Conservation (phyloP, 2,329 filamentous ascomycete species). For the Thelonectria rubi region DNA sequence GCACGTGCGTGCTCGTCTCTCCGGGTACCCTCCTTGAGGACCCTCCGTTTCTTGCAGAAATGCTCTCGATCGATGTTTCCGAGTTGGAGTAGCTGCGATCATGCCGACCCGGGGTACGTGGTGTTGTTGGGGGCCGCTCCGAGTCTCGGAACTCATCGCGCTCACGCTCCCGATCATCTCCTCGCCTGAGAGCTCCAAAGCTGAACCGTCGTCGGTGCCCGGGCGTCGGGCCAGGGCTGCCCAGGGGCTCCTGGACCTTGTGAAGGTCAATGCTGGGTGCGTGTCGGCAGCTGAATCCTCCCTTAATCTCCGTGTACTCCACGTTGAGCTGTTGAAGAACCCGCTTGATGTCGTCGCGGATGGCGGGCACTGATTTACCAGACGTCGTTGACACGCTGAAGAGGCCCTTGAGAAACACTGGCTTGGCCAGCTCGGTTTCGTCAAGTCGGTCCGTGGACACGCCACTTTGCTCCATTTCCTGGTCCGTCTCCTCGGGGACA, state of each 20-base stretch:
- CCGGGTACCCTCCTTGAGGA: constrained; percentile 72
- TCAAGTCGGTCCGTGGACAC: constrained; percentile 69
- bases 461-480: constrained; percentile 73
- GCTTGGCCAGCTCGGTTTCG: constrained; percentile 84
- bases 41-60: constrained; percentile 62
- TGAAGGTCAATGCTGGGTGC: constrained; percentile 88
- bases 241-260: constrained; percentile 71
- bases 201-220: constrained; percentile 82
- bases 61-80: constrained; percentile 83
- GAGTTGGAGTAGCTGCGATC: constrained; percentile 81
- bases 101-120: constrained; percentile 55
- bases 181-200: constrained; percentile 72
- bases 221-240: constrained; percentile 64
- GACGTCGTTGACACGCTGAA: constrained; percentile 98
- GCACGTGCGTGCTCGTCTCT: constrained; percentile 91
- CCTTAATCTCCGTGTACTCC: constrained; percentile 91
- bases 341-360: constrained; percentile 88
- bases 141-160: constrained; percentile 76
- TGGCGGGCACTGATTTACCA: constrained; percentile 85
- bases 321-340: constrained; percentile 89
- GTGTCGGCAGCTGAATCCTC: constrained; percentile 90
- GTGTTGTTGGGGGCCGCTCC: constrained; percentile 52
- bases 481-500: constrained; percentile 90
- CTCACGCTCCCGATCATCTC: constrained; percentile 71
- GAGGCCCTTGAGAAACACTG: constrained; percentile 93